Evolutionary conservation across 2,329 filamentous ascomycete genomes (phyloP).

Genomic region (Scopulariopsis brevicaulis): DNA sequence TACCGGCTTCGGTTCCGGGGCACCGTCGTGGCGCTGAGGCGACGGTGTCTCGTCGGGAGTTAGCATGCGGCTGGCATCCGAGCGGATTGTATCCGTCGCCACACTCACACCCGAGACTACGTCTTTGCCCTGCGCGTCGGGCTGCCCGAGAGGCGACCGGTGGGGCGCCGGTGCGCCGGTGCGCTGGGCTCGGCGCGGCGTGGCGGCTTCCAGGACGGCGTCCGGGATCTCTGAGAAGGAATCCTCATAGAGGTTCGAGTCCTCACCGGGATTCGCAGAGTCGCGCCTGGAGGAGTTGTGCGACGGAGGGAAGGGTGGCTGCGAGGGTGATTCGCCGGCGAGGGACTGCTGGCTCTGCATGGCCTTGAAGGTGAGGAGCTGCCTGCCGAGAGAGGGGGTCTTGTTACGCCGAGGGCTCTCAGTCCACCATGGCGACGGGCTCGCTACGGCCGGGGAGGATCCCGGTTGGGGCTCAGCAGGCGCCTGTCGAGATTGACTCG

Average conservation of each 20-base stretch:
- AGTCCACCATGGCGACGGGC: constrained; percentile 15
- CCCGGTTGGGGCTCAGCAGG: neutral
- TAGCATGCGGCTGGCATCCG: constrained; percentile 32
- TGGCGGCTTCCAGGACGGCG: constrained; percentile 35
- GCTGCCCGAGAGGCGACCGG: neutral
- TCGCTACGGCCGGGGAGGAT: neutral
- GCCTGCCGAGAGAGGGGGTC: constrained; percentile 18
- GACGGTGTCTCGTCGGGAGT: constrained; percentile 42
- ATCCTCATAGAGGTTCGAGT: constrained; percentile 33
- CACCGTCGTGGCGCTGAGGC: constrained; percentile 14
- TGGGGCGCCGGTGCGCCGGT: neutral
- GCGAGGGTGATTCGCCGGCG: neutral
- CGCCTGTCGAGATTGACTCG: neutral
- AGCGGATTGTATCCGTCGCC: constrained; percentile 20
- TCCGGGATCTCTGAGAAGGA: constrained; percentile 47
- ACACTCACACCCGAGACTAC: constrained; percentile 13
- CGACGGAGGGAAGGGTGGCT: neutral
- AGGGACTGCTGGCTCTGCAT: constrained; percentile 9
- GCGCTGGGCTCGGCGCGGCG: constrained; percentile 20
- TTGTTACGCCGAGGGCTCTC: constrained; percentile 24
- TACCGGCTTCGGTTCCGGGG: constrained; percentile 2
- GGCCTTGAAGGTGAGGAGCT: constrained; percentile 19
- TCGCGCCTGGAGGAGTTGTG: neutral
- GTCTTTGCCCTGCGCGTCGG: constrained; percentile 1
- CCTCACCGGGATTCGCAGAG: constrained; percentile 13